Percentiles rank a stretch among this genome's conserved stretches.
phyloP scores from a whole-genome alignment of 345 rosid species.

The Eucalyptus albens region DNA sequence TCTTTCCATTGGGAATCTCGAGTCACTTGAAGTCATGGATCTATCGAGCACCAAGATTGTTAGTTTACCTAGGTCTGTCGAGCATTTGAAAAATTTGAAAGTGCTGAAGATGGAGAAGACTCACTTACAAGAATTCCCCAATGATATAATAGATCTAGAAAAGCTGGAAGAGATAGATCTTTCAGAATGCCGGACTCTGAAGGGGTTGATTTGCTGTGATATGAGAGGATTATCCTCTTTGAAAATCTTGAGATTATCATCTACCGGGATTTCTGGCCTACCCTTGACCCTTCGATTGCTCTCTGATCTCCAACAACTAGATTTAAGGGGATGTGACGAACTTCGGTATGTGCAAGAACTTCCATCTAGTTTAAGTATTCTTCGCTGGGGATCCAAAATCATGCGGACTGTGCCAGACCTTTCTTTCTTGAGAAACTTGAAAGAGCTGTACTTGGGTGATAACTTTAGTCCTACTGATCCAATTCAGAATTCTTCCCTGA shows the following conservation, averaged over 20 bases:
- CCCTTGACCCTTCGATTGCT: neutral
- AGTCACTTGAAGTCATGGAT: neutral
- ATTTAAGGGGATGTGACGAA: neutral
- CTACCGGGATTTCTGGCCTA: neutral
- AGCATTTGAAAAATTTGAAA: neutral
- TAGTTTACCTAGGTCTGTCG: neutral
- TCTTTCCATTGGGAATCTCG: neutral
- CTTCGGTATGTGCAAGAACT: neutral
- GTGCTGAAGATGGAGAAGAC: neutral
- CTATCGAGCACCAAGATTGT: neutral
- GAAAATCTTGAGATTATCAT: neutral
- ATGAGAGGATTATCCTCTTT: neutral
- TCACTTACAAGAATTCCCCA: neutral
- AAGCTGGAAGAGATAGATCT: neutral
- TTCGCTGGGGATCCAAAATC: neutral
- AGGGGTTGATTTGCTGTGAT: neutral
- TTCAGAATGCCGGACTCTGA: neutral
- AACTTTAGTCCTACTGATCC: neutral
- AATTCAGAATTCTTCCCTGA: accelerated
- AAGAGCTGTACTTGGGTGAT: neutral
- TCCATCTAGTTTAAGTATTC: neutral
- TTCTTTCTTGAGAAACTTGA: neutral
- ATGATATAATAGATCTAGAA: neutral
- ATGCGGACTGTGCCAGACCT: neutral
- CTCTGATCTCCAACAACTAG: neutral